Conservation (phyloP, 2,329 filamentous ascomycete species). For the Sporothrix globosa region DNA sequence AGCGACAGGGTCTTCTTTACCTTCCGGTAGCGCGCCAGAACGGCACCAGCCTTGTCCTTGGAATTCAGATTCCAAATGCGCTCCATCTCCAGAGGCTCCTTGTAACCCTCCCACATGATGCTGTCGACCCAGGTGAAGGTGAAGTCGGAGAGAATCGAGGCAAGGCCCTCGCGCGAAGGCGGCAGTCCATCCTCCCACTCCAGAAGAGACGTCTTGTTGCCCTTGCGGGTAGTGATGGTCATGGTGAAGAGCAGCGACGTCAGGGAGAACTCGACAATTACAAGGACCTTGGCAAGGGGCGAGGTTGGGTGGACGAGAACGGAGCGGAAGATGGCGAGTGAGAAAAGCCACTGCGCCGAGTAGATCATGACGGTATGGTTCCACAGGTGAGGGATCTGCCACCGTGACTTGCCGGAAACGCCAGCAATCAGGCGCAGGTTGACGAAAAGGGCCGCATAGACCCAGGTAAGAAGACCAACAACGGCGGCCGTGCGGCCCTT, state of each 20-base stretch:
- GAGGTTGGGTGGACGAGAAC: conserved; percentile 77
- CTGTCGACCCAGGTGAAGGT: conserved; percentile 91
- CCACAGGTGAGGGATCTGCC: conserved; percentile 75
- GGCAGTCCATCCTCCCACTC: conserved; percentile 88
- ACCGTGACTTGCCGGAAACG: conserved; percentile 66
- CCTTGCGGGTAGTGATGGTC: conserved; percentile 80
- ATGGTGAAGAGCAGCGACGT: conserved; percentile 74
- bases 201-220: conserved; percentile 84
- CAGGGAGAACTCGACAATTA: conserved; percentile 74
- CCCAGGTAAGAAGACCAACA: conserved; percentile 73
- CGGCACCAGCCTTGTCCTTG: conserved; percentile 80
- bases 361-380: conserved; percentile 91
- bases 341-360: conserved; percentile 76
- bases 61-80: conserved; percentile 91
- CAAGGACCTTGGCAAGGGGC: conserved; percentile 62
- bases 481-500: conserved; percentile 58
- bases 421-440: conserved; percentile 62
- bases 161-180: conserved; percentile 82
- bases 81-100: conserved; percentile 76
- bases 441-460: conserved; percentile 76
- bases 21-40: conserved; percentile 82
- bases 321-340: conserved; percentile 79
- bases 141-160: conserved; percentile 83
- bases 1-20: conserved; percentile 79
- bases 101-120: conserved; percentile 87